Evolutionary conservation across 2,329 filamentous ascomycete genomes (phyloP), one percentile per base, ranked within the genome.

Genomic region (Orbilia quercus): DNA sequence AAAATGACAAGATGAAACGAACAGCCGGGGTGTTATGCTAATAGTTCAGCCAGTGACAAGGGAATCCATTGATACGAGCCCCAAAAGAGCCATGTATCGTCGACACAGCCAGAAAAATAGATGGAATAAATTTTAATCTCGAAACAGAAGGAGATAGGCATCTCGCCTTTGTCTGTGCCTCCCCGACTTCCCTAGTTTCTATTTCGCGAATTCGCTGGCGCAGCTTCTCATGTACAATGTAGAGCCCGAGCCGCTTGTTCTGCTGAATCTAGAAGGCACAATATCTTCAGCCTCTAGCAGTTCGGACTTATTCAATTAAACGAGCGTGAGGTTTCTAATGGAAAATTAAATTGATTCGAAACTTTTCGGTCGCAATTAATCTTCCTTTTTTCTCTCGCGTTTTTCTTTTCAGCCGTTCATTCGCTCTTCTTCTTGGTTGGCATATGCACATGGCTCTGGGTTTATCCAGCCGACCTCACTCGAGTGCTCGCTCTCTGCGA

Each of bases 1-100:
- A n/a, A 51, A 45, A 51, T 12, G 54, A 36, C 63, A 45, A 53
- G 42, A 59, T 67, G 63, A 67, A 67, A 67, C 63, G 53, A 57
- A 9, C 36, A 12, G 20, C 36, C 53, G 14, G 38, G 53, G 53
- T n/a, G 2, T 22, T 45, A 1, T 12, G 53, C 28, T 31, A 18
- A 57, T 7, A 11, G 20, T 57, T 16, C 34, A 53, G 25, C 36
- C 16, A 31, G 22, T 22, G 31, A 36, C 62, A 51, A 53, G 53
- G 34, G 23, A 67, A 53, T 34, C 53, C 48, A 45, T 34, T 36
- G 44, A 66, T 66, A 58, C 62, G 53, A 59, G 54, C 53, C 22
- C 18, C n/a, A n/a, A 44, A 36, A 47, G 6, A 36, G 36, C 20
- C 36, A 42, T 7, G 42, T 58, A 57, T 25, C 54, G 7, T 58